Evolutionary conservation across 2,329 filamentous ascomycete genomes (phyloP).

Genomic region (Penicillium digitatum): DNA sequence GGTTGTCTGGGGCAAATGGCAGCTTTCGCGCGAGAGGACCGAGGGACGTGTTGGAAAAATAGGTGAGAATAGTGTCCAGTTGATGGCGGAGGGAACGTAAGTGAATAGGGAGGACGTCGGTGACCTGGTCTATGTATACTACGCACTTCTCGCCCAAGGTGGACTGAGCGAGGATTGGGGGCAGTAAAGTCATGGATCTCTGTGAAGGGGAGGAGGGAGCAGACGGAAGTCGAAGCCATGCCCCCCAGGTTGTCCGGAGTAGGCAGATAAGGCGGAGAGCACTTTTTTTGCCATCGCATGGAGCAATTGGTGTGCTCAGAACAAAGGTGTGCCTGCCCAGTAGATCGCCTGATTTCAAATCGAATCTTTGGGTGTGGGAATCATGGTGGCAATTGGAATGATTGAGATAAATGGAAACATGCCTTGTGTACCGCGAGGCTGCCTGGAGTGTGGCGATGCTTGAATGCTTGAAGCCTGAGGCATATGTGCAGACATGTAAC

Average conservation of each 20-base stretch:
- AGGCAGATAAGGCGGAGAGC: slow-evolving; percentile 29
- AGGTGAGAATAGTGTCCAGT: slow-evolving; percentile 24
- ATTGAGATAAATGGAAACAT: background rate
- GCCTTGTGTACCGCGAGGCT: background rate
- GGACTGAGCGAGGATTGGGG: slow-evolving; percentile 36
- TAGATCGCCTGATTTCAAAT: background rate
- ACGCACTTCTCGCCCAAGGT: slow-evolving; percentile 41
- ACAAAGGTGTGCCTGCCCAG: background rate
- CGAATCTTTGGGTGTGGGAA: background rate
- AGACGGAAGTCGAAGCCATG: slow-evolving; percentile 18
- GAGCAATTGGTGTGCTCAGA: background rate
- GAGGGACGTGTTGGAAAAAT: slow-evolving; percentile 24
- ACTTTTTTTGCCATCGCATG: slow-evolving; percentile 22
- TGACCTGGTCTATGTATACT: slow-evolving; percentile 37
- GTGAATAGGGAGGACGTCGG: slow-evolving; percentile 30
- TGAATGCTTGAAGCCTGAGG: background rate
- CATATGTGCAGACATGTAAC: too few species aligned
- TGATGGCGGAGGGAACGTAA: slow-evolving; percentile 34
- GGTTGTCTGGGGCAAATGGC: slow-evolving; percentile 20
- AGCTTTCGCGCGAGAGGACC: slow-evolving; percentile 23
- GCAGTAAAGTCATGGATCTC: slow-evolving; percentile 40
- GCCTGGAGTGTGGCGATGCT: slow-evolving; percentile 1
- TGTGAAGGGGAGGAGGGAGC: slow-evolving; percentile 8
- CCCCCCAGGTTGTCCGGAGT: slow-evolving; percentile 7
- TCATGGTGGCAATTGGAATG: background rate